A percentile compares a stretch with the other conserved stretches of the same genome.
These are phyloP conservation scores for Claviceps sp. DNA, from an alignment of 2,329 filamentous ascomycete genomes.

Conservation along the genomic window DNA sequence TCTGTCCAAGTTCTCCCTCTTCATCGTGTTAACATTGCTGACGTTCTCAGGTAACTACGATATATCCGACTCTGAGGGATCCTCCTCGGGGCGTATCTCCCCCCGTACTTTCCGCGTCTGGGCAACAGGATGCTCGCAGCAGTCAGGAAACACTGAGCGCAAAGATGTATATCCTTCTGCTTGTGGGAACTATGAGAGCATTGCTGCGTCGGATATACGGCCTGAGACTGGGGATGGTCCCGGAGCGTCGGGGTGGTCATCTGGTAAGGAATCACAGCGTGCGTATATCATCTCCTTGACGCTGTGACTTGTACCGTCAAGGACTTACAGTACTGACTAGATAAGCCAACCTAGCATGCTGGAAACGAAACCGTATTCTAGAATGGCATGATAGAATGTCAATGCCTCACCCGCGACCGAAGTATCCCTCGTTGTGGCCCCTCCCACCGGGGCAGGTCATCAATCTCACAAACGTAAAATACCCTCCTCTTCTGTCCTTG, in stretches of 20 bases:
- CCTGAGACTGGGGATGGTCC: background rate
- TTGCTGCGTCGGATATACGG: background rate
- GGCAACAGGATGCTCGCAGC: slow-evolving; percentile 17
- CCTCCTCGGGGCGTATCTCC: slow-evolving; percentile 23
- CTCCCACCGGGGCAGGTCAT: background rate
- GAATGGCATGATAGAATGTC: background rate
- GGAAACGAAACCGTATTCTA: background rate
- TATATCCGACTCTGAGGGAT: slow-evolving; percentile 28
- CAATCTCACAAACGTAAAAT: slow-evolving; percentile 9
- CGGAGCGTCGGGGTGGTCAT: background rate
- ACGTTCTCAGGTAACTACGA: slow-evolving; percentile 10
- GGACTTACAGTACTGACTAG: too few relatives aligned
- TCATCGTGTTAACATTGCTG: background rate
- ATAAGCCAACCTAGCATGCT: background rate
- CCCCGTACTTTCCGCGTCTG: slow-evolving; percentile 27
- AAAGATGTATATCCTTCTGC: too few relatives aligned
- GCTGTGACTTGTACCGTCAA: too few relatives aligned
- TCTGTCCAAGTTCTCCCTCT: background rate
- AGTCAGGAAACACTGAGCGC: fast-evolving
- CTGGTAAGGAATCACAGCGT: background rate
- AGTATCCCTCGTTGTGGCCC: background rate
- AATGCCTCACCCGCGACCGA: background rate
- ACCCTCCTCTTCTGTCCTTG: background rate
- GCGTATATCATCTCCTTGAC: background rate
- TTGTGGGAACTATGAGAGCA: background rate